Conservation (phyloP, 257 asterid species). For the Solanum bukasovii region DNA sequence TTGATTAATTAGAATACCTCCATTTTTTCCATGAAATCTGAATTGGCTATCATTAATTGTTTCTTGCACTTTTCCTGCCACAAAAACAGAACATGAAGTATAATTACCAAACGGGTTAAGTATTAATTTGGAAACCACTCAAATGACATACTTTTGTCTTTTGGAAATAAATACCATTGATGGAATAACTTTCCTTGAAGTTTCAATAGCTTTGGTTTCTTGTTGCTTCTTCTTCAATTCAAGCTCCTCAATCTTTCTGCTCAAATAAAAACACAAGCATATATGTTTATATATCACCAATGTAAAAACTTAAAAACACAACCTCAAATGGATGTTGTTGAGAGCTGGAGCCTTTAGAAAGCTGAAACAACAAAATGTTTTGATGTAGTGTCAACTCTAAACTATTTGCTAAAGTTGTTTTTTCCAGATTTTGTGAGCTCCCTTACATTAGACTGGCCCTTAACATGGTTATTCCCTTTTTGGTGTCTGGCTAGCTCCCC, state of each 20-base stretch:
- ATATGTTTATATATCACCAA: not conserved
- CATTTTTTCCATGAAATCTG: conserved; percentile 47
- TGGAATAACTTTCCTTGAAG: not conserved
- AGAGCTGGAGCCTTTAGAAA: not conserved
- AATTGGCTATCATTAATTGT: conserved; percentile 35
- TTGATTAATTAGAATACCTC: conserved; percentile 34
- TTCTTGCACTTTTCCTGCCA: conserved; percentile 61
- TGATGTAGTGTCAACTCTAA: not conserved
- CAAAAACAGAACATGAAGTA: conserved; percentile 3
- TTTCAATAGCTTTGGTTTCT: conserved; percentile 26
- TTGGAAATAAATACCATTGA: not conserved
- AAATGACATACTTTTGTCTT: conserved; percentile 14
- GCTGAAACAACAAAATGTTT: not conserved
- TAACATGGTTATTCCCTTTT: not conserved
- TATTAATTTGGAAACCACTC: conserved; percentile 11
- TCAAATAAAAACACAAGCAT: not conserved
- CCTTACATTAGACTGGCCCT: not conserved
- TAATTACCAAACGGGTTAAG: not conserved
- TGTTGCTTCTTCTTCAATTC: conserved; percentile 18
- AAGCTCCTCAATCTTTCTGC: conserved; percentile 49
- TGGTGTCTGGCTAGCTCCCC: not conserved
- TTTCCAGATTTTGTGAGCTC: not conserved
- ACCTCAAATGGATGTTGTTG: not conserved
- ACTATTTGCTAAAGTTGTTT: not conserved
- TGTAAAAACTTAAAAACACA: not conserved